Evolutionary conservation across 2,329 filamentous ascomycete species (phyloP).

Genomic region (Scedosporium aurantiacum): DNA sequence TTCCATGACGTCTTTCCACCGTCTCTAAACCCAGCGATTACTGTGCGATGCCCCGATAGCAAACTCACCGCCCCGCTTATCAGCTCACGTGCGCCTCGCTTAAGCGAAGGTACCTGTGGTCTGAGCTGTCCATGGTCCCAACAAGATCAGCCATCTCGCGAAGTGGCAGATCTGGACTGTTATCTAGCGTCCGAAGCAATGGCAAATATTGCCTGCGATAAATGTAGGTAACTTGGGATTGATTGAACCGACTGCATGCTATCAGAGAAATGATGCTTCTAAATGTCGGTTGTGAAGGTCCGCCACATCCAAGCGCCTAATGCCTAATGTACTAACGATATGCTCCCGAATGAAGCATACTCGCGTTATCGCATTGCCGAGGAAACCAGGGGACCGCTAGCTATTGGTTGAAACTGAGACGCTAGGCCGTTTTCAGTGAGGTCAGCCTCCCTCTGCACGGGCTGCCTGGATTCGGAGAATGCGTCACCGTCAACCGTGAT

Average conservation of each 20-base stretch:
- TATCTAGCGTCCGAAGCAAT: neutral
- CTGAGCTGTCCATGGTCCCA: neutral
- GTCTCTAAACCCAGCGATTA: neutral
- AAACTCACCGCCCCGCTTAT: neutral
- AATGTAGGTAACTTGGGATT: too few relatives aligned
- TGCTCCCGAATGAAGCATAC: neutral
- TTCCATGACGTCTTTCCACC: slow-evolving; percentile 5
- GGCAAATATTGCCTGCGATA: neutral
- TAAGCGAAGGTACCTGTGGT: too few relatives aligned
- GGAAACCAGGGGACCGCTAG: neutral
- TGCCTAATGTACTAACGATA: neutral
- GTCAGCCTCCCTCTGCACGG: slow-evolving; percentile 3
- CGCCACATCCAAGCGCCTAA: too few relatives aligned
- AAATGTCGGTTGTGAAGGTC: too few relatives aligned
- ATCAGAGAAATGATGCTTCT: too few relatives aligned
- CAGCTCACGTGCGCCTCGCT: slow-evolving; percentile 4
- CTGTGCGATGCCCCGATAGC: neutral
- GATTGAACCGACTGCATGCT: too few relatives aligned
- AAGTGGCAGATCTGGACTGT: neutral
- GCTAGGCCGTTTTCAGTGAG: neutral
- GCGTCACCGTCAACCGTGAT: slow-evolving; percentile 1
- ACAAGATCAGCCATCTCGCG: neutral
- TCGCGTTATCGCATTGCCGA: slow-evolving; percentile 1
- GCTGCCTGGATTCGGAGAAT: slow-evolving; percentile 5
- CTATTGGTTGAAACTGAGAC: neutral